These are phyloP conservation scores for Onygenales sp. DNA, from an alignment of 2,329 filamentous ascomycete genomes.

Conservation along the genomic window DNA sequence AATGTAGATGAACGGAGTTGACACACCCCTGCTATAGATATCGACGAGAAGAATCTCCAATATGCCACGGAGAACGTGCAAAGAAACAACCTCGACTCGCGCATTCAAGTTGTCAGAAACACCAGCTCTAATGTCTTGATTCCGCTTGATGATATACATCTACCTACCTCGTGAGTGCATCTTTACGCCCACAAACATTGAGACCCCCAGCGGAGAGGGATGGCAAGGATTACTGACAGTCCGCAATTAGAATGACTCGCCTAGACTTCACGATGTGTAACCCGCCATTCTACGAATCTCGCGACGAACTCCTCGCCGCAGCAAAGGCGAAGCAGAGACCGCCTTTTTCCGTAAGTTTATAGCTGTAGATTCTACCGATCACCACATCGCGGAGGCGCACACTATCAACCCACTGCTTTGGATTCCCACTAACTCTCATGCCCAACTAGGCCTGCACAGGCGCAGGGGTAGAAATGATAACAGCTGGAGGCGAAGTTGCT, in stretches of 20 bases:
- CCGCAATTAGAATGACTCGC: slow-evolving; percentile 16
- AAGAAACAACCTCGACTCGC: slow-evolving; percentile 53
- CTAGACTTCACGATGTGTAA: slow-evolving; percentile 90
- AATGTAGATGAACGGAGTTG: background rate
- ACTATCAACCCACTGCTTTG: background rate
- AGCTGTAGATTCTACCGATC: background rate
- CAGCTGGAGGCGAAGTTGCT: slow-evolving; percentile 62
- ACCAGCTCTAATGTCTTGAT: slow-evolving; percentile 48
- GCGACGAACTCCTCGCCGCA: slow-evolving; percentile 56
- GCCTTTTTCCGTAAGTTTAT: slow-evolving; percentile 54
- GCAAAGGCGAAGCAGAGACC: slow-evolving; percentile 57
- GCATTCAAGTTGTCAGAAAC: slow-evolving; percentile 56
- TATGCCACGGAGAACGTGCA: slow-evolving; percentile 60
- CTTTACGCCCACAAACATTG: too few relatives aligned
- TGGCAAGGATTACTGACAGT: background rate
- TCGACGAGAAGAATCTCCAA: slow-evolving; percentile 60
- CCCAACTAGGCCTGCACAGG: slow-evolving; percentile 53
- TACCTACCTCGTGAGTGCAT: slow-evolving; percentile 14
- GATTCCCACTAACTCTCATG: background rate
- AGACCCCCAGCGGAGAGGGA: background rate
- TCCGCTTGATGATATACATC: slow-evolving; percentile 35
- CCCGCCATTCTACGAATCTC: slow-evolving; percentile 82
- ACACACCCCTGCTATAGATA: slow-evolving; percentile 43
- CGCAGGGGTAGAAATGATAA: slow-evolving; percentile 76
- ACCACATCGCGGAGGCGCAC: background rate